A percentile compares a stretch with the other conserved stretches of the same genome.
Evolutionary conservation across 2,329 filamentous ascomycete species (phyloP).

Genomic region (Colletotrichum sp.): DNA sequence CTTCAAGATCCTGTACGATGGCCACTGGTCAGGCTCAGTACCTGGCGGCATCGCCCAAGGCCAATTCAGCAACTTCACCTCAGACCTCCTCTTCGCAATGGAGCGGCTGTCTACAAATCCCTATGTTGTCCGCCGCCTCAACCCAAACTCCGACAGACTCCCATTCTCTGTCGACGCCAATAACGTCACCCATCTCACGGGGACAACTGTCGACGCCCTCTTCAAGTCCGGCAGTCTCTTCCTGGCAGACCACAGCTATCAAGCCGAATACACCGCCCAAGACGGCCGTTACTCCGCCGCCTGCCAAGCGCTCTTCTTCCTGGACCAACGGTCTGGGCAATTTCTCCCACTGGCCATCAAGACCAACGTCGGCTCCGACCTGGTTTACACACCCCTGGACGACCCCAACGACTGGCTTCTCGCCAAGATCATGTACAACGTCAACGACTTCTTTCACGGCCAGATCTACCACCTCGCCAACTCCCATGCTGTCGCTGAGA

Average conservation of each 20-base stretch:
- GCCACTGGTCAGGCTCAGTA: conserved; percentile 41
- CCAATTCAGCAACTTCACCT: not conserved
- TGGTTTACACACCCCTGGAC: conserved; percentile 52
- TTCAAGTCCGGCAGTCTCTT: not conserved
- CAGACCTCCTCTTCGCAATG: not conserved
- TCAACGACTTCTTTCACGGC: conserved; percentile 50
- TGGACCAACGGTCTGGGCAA: not conserved
- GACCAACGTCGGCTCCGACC: not conserved
- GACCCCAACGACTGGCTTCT: conserved; percentile 50
- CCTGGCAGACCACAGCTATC: not conserved
- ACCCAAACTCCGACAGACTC: not conserved
- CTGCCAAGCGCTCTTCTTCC: not conserved
- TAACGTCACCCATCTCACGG: not conserved
- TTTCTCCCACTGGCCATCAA: not conserved
- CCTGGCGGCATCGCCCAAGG: conserved; percentile 29
- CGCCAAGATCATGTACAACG: conserved; percentile 55
- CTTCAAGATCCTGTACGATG: conserved; percentile 45
- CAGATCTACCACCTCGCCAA: conserved; percentile 48
- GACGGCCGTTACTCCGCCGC: not conserved
- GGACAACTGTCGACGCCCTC: not conserved
- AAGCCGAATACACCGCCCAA: not conserved
- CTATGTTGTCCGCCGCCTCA: not conserved
- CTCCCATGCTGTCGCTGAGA: conserved; percentile 49
- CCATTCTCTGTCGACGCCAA: not conserved
- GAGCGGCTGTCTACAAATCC: not conserved